A percentile compares a stretch with the other conserved stretches of the same genome.
Conservation (phyloP, 2,329 filamentous ascomycete genomes). For the Fusarium vanettenii region DNA sequence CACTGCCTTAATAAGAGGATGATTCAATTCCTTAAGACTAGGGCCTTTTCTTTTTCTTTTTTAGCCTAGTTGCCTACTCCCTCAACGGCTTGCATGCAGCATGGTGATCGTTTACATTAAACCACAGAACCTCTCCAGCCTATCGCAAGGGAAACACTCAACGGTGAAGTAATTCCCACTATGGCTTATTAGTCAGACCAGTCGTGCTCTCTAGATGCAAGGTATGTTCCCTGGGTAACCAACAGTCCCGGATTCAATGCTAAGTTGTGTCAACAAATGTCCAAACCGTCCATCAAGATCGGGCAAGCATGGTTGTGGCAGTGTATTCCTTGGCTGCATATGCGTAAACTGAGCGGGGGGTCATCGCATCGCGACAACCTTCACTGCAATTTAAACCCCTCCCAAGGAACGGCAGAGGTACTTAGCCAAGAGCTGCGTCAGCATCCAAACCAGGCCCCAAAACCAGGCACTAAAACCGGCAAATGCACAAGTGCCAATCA, state of each 20-base stretch:
- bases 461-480: too few relatives aligned
- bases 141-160: neutral
- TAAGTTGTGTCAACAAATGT: neutral
- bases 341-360: too few relatives aligned
- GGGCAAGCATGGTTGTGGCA: neutral
- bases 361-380: too few relatives aligned
- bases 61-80: neutral
- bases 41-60: neutral
- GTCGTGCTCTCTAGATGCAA: neutral
- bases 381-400: too few relatives aligned
- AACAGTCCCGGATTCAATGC: neutral
- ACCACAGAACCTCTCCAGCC: neutral
- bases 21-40: fast-evolving
- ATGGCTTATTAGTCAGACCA: neutral
- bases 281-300: neutral
- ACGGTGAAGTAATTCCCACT: neutral
- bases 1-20: neutral
- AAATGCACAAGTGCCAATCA: too few relatives aligned
- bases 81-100: neutral
- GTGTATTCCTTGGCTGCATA: too few relatives aligned
- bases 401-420: too few relatives aligned
- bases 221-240: neutral
- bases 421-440: too few relatives aligned
- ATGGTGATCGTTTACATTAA: neutral
- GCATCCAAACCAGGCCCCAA: neutral